Evolutionary conservation across 805 yeast genomes (phyloP).

Genomic region (Torulaspora microellipsoides): DNA sequence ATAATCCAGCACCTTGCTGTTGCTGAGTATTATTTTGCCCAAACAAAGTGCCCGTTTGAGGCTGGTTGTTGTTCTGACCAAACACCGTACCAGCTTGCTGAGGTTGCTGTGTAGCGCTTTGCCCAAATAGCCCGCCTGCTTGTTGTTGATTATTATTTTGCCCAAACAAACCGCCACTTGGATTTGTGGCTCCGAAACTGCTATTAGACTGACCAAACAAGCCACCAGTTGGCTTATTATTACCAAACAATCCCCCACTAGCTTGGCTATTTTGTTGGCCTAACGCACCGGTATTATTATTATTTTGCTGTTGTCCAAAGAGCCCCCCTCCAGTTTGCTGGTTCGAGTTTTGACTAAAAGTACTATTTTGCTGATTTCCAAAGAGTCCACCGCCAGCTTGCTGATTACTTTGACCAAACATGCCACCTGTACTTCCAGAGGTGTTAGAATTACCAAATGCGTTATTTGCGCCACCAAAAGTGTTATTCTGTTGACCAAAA

Average conservation of each 20-base stretch:
- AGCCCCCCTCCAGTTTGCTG: constrained; percentile 17
- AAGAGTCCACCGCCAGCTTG: constrained; percentile 40
- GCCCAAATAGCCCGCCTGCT: constrained; percentile 40
- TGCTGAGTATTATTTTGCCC: constrained; percentile 29
- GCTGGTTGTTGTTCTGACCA: constrained; percentile 24
- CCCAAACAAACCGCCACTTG: constrained; percentile 32
- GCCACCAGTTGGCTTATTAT: constrained; percentile 36
- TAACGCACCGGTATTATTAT: constrained; percentile 29
- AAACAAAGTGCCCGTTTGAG: constrained; percentile 32
- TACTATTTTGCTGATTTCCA: constrained; percentile 32
- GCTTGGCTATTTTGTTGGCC: constrained; percentile 25
- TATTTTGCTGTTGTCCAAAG: constrained; percentile 35
- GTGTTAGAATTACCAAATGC: constrained; percentile 40
- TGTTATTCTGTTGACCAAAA: constrained; percentile 21
- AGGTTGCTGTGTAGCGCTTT: constrained; percentile 20
- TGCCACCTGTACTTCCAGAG: constrained; percentile 34
- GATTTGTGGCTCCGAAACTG: constrained; percentile 8
- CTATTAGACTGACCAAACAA: constrained; percentile 32
- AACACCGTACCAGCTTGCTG: constrained; percentile 30
- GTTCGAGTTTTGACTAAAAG: constrained; percentile 30
- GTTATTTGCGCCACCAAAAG: constrained; percentile 8
- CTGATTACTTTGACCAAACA: constrained; percentile 39
- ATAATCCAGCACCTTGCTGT: constrained; percentile 39
- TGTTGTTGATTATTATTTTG: constrained; percentile 25
- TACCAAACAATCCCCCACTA: constrained; percentile 36